Conservation (phyloP, 352 stramenopile genomes). For the Phytophthora meadii region DNA sequence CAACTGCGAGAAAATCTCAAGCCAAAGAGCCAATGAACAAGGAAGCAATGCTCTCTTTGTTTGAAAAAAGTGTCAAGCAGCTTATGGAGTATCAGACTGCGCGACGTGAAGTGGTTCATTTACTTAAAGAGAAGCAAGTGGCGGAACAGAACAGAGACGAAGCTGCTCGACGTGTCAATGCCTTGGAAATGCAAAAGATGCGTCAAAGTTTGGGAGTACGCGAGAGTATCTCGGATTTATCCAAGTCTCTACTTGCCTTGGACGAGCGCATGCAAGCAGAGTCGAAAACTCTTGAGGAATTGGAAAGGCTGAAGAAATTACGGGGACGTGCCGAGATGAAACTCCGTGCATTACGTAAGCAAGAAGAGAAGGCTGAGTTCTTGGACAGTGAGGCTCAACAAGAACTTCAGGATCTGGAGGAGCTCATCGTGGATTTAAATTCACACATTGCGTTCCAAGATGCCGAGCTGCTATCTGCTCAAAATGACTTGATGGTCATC, state of each 20-base stretch:
- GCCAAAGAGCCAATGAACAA: constrained; percentile 15
- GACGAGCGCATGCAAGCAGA: constrained; percentile 74
- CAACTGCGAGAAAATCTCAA: constrained; percentile 14
- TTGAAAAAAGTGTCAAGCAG: constrained; percentile 60
- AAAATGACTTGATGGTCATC: constrained; percentile 61
- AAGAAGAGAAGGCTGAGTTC: constrained; percentile 64
- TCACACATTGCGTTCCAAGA: constrained; percentile 89
- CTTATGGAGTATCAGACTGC: constrained; percentile 68
- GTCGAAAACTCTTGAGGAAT: constrained; percentile 64
- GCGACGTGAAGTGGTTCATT: constrained; percentile 59
- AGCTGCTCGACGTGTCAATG: constrained; percentile 59
- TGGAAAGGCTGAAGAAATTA: constrained; percentile 75
- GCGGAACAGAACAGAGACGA: constrained; percentile 67
- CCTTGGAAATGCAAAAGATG: constrained; percentile 87
- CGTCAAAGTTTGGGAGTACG: constrained; percentile 73
- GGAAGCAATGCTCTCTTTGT: constrained; percentile 33
- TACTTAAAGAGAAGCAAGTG: constrained; percentile 75
- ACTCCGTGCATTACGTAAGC: constrained; percentile 45
- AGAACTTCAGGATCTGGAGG: constrained; percentile 72
- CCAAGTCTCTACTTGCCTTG: constrained; percentile 60
- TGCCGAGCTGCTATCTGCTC: constrained; percentile 58
- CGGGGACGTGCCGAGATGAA: constrained; percentile 74
- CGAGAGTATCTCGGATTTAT: constrained; percentile 80
- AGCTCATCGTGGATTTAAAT: constrained; percentile 79
- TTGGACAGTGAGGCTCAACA: constrained; percentile 70